A percentile compares a stretch with the other conserved stretches of the same genome.
Conservation (phyloP, 805 yeast genomes). For the Candida lessepsii region DNA sequence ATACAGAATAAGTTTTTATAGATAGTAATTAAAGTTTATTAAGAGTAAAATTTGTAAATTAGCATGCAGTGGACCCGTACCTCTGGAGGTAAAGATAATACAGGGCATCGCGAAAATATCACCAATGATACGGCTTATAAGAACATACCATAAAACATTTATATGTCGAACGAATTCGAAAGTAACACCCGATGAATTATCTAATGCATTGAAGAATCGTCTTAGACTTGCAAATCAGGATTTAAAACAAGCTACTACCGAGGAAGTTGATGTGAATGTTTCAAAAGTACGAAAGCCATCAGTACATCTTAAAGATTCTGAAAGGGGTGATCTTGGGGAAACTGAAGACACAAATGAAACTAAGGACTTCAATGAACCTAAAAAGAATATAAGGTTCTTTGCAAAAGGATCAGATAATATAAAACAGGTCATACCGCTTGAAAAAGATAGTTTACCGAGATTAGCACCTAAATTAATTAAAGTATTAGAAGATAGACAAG, state of each 20-base stretch:
- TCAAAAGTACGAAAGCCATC: not conserved
- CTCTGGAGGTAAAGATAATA: not conserved
- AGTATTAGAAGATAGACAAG: constrained; percentile 77
- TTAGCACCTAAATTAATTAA: constrained; percentile 67
- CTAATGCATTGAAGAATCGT: constrained; percentile 11
- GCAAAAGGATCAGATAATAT: constrained; percentile 8
- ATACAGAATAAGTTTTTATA: too few relatives aligned
- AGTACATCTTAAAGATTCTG: constrained; percentile 6
- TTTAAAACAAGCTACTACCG: constrained; percentile 1
- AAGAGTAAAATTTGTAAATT: too few relatives aligned
- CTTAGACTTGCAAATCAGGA: constrained; percentile 8
- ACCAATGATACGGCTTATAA: not conserved
- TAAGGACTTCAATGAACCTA: too few relatives aligned
- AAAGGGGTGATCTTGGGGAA: too few relatives aligned
- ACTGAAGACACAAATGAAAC: too few relatives aligned
- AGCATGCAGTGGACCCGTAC: too few relatives aligned
- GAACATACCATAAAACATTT: not conserved
- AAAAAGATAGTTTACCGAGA: constrained; percentile 44
- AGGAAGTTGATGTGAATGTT: constrained; percentile 8
- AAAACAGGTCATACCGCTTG: constrained; percentile 17
- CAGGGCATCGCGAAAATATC: constrained; percentile 2
- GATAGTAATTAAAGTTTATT: too few relatives aligned
- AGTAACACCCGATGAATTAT: constrained; percentile 13
- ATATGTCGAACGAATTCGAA: not conserved
- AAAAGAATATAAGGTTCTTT: not conserved